These are phyloP conservation scores for Colletotrichum australisinense DNA, from an alignment of 2,329 filamentous ascomycete genomes.

Conservation along the genomic window DNA sequence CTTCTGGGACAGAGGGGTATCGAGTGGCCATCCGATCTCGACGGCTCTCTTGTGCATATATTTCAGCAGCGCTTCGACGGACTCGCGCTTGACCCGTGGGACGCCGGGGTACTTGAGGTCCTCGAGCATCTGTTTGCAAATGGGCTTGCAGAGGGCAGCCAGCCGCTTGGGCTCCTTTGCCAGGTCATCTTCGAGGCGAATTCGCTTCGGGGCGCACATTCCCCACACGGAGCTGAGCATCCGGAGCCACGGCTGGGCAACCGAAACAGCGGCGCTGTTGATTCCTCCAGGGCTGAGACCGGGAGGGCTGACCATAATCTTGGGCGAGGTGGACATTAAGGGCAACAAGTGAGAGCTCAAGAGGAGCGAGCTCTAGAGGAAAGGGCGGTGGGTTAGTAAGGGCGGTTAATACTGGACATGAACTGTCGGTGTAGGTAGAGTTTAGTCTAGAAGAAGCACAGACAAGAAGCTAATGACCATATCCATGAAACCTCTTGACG, in stretches of 20 bases:
- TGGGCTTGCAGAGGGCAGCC: constrained; percentile 15
- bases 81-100: constrained; percentile 31
- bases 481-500: background rate
- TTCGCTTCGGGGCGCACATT: constrained; percentile 4
- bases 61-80: constrained; percentile 33
- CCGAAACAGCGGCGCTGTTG: constrained; percentile 8
- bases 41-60: constrained; percentile 38
- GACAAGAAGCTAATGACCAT: background rate
- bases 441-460: constrained; percentile 6
- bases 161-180: constrained; percentile 23
- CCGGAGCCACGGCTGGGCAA: constrained; percentile 1
- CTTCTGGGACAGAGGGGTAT: constrained; percentile 37
- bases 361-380: too few species aligned
- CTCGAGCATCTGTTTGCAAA: constrained; percentile 28
- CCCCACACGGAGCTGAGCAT: constrained; percentile 22
- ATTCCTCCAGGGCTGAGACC: constrained; percentile 14
- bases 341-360: background rate
- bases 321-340: background rate
- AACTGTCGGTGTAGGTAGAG: constrained; percentile 19
- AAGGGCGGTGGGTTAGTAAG: background rate
- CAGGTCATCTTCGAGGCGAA: constrained; percentile 21
- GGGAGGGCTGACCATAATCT: constrained; percentile 12
- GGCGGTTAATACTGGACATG: constrained; percentile 3
- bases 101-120: constrained; percentile 34
- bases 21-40: constrained; percentile 36